These are phyloP conservation scores for Streptanthus diversifolius DNA, from an alignment of 345 rosid species.

Conservation along the genomic window DNA sequence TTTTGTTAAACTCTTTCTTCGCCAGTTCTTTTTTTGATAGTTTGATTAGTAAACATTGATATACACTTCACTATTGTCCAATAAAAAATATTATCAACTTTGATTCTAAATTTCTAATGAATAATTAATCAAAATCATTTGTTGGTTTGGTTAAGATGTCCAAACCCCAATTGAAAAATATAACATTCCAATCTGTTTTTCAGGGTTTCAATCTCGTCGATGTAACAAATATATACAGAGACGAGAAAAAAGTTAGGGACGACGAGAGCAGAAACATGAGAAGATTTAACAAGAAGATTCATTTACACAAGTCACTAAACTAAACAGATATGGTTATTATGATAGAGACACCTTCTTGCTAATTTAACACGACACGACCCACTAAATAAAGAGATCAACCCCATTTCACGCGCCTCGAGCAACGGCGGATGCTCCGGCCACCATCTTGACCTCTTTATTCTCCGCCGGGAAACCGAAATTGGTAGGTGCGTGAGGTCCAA, in stretches of 20 bases:
- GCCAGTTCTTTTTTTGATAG: no score
- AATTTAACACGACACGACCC: neutral
- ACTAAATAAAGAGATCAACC: no score
- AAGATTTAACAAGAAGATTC: neutral
- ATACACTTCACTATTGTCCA: neutral
- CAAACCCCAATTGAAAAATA: neutral
- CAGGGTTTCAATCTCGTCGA: neutral
- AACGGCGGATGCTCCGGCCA: constrained; percentile 3
- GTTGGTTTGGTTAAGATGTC: neutral
- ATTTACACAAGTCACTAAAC: neutral
- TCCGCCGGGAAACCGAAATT: constrained; percentile 42
- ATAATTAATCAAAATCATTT: neutral
- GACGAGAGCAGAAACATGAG: neutral
- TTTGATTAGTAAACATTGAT: neutral
- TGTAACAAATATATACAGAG: constrained; percentile 5
- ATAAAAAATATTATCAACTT: no score
- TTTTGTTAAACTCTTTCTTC: no score
- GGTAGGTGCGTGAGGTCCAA: constrained; percentile 49
- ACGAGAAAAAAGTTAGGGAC: neutral
- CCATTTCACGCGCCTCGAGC: constrained; percentile 18
- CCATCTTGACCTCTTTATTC: neutral
- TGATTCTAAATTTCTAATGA: neutral
- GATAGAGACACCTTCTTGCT: neutral
- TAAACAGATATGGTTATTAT: neutral
- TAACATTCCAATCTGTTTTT: neutral